phyloP scores from a whole-genome alignment of 148 eudicot genomes.

The Silene latifolia region DNA sequence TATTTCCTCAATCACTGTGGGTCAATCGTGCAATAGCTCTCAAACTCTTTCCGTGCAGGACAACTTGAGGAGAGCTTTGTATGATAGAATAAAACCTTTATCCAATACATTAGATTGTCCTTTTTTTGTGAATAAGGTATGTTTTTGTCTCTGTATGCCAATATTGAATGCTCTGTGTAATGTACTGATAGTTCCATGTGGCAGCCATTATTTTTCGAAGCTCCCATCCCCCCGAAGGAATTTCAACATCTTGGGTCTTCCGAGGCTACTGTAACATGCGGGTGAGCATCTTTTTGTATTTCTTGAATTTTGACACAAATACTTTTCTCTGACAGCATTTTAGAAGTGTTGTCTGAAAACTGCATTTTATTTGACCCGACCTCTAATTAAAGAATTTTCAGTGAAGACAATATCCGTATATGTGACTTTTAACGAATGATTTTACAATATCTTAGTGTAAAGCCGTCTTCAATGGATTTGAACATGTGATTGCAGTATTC shows the following conservation, averaged over 20 bases:
- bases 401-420: too few species aligned
- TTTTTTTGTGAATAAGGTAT: slow-evolving; percentile 75
- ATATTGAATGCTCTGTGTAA: not conserved
- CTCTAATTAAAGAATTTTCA: too few species aligned
- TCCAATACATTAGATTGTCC: slow-evolving; percentile 47
- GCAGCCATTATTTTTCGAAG: slow-evolving; percentile 71
- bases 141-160: slow-evolving; percentile 7
- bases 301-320: too few species aligned
- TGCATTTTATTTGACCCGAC: too few species aligned
- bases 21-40: slow-evolving; percentile 40
- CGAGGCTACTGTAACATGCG: slow-evolving; percentile 74
- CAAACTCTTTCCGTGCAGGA: slow-evolving; percentile 29
- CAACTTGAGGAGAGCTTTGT: slow-evolving; percentile 59
- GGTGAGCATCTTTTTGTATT: slow-evolving; percentile 38
- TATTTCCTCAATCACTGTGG: slow-evolving; percentile 70
- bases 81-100: slow-evolving; percentile 50
- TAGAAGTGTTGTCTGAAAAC: too few species aligned
- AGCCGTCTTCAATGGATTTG: not conserved
- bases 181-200: slow-evolving; percentile 14
- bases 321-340: too few species aligned
- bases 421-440: too few species aligned
- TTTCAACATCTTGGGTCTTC: slow-evolving; percentile 84
- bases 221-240: slow-evolving; percentile 71
- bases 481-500: not conserved
- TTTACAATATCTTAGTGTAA: not conserved